These are phyloP conservation scores for maize (Zea mays) DNA, from an alignment of 176 grass and related monocot genomes.

Conservation along the genomic window DNA sequence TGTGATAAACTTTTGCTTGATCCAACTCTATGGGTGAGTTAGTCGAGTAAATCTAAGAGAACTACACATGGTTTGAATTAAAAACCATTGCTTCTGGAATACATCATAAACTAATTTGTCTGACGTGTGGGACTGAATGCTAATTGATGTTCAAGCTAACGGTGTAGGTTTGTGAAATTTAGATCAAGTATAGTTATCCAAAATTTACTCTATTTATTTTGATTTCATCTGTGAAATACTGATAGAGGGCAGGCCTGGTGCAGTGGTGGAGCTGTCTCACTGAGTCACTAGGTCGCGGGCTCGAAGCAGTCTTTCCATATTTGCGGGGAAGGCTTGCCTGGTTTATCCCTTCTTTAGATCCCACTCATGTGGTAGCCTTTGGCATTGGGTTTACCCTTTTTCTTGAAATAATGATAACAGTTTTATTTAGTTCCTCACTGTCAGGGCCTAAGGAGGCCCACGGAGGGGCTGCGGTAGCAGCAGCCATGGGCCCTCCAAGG, in stretches of 20 bases:
- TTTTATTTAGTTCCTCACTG: slow-evolving; percentile 3
- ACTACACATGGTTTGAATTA: neutral
- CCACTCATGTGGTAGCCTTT: too few relatives aligned
- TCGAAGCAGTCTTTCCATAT: too few relatives aligned
- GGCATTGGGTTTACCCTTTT: too few relatives aligned
- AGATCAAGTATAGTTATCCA: neutral
- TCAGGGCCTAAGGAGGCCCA: too few relatives aligned
- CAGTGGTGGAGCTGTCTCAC: too few relatives aligned
- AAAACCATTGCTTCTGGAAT: neutral
- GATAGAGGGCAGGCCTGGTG: neutral
- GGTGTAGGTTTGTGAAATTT: neutral
- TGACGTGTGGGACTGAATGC: neutral
- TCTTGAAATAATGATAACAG: neutral
- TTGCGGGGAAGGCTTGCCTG: too few relatives aligned
- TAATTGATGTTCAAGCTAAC: neutral
- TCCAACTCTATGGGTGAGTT: neutral
- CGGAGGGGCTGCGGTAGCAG: too few relatives aligned
- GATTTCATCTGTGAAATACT: neutral
- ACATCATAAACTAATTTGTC: neutral
- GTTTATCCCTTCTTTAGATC: too few relatives aligned
- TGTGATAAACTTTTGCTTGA: slow-evolving; percentile 2
- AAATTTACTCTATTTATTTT: neutral
- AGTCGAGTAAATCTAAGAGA: neutral
- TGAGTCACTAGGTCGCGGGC: too few relatives aligned
- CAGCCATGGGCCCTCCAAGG: too few relatives aligned